Evolutionary conservation across 306 rosid species (phyloP), one percentile per base, ranked within the genome.

Genomic region (Abrus precatorius): DNA sequence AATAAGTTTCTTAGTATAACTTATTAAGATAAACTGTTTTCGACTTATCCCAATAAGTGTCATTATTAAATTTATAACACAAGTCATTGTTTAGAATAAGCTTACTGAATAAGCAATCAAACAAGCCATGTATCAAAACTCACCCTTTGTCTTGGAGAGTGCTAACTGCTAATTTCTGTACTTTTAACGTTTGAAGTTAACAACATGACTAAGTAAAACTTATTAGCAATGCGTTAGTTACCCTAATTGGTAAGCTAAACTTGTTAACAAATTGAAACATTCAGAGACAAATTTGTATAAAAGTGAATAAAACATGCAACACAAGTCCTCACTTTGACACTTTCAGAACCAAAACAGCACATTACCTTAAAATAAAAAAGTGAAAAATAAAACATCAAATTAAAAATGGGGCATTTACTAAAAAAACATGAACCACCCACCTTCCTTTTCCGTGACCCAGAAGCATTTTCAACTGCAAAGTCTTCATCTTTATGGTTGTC

Each of bases 371-470:
- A 56, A 73, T 38, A 75, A 60, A 38, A 20, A 20, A 20, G 20
- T 20, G 7, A 55, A 40, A 55, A 9, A 49, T 1, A 5, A 13
- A 68, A 20, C 29, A 40, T 54, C 7, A n/a, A 56, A 74, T 14
- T 9, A 43, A n/a, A 54, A 32, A 32, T 0, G 30, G 3, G n/a
- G 29, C 30, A 7, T 64, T 59, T 64, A 3, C 14, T 1, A 5
- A 62, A 9, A 64, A 29, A 47, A 12, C 2, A 2, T 64, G 73
- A 38, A 70, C 5, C 7, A 62, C 68, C 70, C 14, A 94, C 98
- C 95, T 91, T 90, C 76, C 69, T 72, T 83, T 84, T 83, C 40
- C 83, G 66, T 7, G 87, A 75, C 52, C 77, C 70, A 83, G 87
- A 82, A 75, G 83, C 76, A 73, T 66, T 83, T 74, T 29, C 60